Base-by-base conservation (phyloP, 257 asterid species). In the Coffea eugenioides region DNA sequence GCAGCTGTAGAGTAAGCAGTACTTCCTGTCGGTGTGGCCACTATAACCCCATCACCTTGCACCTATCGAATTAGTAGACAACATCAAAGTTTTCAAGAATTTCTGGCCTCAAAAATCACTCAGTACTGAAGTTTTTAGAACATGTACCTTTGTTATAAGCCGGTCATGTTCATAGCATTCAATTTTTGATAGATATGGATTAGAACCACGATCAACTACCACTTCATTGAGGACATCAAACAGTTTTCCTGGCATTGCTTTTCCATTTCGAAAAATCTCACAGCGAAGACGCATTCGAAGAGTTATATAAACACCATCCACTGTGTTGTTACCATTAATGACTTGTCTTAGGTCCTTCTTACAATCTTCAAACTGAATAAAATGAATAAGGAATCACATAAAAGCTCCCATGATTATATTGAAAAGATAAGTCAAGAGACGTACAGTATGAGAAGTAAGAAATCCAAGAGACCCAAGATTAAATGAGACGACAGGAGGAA, bases 1-100 rank as follows among this genome's bases (percentile, higher is more conserved):
- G 99, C 99, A 65, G 99, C 97, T 21, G 99, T 94, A 77, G 98
- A 94, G 87, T 96, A 96, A 84, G 99, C 99, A 52, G 99, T 96
- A 84, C 99, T 96, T 84, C 99, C 99, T 59, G 98, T 96, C 66
- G 99, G 99, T 51, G 99, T 96, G 75, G 99, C 99, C 66, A 96
- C 92, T 84, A 96, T 96, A 82, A 96, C 97, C 84, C 99, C 99
- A 83, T 96, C 99, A 81, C 97, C 99, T 92, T 96, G 98, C 78
- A 96, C 99, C 99, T 96, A 76, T 34, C 36, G 56, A 48, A 76
- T 49, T 14, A 23, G n/a, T 43, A 56, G 41, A 65, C 56, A 68
- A 23, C 41, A 43, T 49, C 59, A 69, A 48, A 73, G 18, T 61
- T 12, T 8, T 7, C 65, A 75, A 39, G 6, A 73, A 69, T 23